A percentile compares a stretch with the other conserved stretches of the same genome.
phyloP scores from a whole-genome alignment of 331 rosid genomes.

The Telfairia occidentalis region DNA sequence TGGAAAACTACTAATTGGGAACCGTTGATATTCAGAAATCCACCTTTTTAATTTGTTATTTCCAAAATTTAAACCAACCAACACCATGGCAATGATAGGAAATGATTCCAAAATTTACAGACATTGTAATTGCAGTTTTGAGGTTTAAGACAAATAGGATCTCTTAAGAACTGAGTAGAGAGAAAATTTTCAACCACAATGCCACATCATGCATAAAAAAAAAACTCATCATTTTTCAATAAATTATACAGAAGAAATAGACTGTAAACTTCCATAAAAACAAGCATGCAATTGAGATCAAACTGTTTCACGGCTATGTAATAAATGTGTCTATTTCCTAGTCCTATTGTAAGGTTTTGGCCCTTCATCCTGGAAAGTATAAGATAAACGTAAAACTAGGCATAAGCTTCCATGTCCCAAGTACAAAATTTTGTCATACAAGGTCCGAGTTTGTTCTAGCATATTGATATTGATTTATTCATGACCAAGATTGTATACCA shows the following conservation, averaged over 20 bases:
- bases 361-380: background rate
- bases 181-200: background rate
- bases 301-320: background rate
- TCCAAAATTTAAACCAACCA: background rate
- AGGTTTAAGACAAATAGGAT: background rate
- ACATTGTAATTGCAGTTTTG: too few relatives aligned
- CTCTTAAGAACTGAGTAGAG: background rate
- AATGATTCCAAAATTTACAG: background rate
- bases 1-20: too few relatives aligned
- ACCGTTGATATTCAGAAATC: too few relatives aligned
- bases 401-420: background rate
- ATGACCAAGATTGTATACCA: background rate
- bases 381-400: background rate
- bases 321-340: background rate
- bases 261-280: background rate
- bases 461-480: background rate
- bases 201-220: background rate
- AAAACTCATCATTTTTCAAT: background rate
- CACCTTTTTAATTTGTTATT: background rate
- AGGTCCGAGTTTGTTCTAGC: background rate
- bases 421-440: background rate
- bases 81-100: background rate
- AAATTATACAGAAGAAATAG: background rate
- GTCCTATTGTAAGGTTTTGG: background rate
- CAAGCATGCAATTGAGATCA: background rate